These are phyloP conservation scores for Eucalyptus pauciflora DNA, from an alignment of 345 rosid species.

Conservation along the genomic window DNA sequence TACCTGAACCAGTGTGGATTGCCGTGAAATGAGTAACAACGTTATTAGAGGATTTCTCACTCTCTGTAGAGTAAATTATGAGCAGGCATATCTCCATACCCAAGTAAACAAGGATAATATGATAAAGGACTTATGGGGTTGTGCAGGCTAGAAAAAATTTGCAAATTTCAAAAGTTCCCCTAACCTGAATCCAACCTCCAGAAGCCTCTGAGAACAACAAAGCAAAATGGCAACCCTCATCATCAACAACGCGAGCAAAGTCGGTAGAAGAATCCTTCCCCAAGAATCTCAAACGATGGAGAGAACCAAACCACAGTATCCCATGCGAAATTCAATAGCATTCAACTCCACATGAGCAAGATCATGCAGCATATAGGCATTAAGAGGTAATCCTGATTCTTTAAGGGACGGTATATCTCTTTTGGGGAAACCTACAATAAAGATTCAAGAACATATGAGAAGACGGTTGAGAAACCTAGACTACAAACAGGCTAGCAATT, in stretches of 20 bases:
- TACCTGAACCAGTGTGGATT: conserved; percentile 52
- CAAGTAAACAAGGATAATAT: background rate
- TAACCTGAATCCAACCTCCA: conserved; percentile 75
- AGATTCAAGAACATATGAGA: too few relatives aligned
- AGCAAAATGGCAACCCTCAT: conserved; percentile 81
- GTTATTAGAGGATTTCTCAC: conserved; percentile 31
- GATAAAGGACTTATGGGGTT: background rate
- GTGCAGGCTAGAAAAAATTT: background rate
- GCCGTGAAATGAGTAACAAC: conserved; percentile 70
- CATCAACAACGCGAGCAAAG: conserved; percentile 83
- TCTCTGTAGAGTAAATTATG: rapidly evolving
- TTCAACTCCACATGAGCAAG: conserved; percentile 25
- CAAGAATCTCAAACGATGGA: conserved; percentile 37
- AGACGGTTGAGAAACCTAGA: background rate
- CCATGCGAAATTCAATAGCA: conserved; percentile 91
- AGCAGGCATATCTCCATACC: conserved; percentile 60
- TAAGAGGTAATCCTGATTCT: conserved; percentile 61
- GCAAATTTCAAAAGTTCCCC: background rate
- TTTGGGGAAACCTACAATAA: conserved; percentile 57
- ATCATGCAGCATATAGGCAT: conserved; percentile 80
- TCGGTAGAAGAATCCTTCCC: conserved; percentile 54
- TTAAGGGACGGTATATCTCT: conserved; percentile 50
- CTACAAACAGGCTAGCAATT: background rate
- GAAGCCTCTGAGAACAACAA: conserved; percentile 73
- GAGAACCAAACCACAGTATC: conserved; percentile 59